Conservation (phyloP, 148 eudicot species). For the Polygonum aviculare region DNA sequence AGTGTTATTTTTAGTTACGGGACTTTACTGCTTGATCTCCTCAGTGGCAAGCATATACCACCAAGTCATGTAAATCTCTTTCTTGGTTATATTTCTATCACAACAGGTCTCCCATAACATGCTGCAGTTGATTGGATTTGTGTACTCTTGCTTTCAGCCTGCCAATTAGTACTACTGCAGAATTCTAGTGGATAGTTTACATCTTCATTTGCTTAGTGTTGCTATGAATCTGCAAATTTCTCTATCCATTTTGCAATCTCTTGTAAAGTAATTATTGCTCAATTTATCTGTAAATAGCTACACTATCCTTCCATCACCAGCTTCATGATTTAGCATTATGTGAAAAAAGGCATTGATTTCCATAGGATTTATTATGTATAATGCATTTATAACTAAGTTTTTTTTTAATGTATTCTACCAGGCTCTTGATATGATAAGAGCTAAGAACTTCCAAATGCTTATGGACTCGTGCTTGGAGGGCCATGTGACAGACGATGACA, state of each 20-base stretch:
- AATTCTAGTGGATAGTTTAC: no score
- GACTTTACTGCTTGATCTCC: constrained; percentile 12
- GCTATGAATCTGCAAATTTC: no score
- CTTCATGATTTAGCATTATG: background rate
- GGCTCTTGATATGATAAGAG: constrained; percentile 88
- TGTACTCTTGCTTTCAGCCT: background rate
- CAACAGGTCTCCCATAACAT: background rate
- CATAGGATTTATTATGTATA: background rate
- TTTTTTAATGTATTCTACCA: constrained; percentile 11
- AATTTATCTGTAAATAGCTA: no score
- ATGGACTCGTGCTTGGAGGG: constrained; percentile 82
- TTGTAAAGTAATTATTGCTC: no score
- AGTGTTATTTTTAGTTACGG: constrained; percentile 12
- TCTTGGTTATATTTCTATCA: background rate
- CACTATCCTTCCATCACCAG: background rate
- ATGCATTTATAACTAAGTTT: background rate
- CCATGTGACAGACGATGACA: constrained; percentile 72
- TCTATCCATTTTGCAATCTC: no score
- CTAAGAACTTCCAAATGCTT: constrained; percentile 60
- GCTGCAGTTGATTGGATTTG: background rate
- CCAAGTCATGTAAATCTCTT: constrained; percentile 11
- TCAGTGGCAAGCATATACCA: constrained; percentile 14
- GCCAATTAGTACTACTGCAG: background rate
- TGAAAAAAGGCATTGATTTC: background rate
- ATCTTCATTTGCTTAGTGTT: no score